Evolutionary conservation across 2,329 filamentous ascomycete genomes (phyloP).

Genomic region (Claviceps lovelessii): DNA sequence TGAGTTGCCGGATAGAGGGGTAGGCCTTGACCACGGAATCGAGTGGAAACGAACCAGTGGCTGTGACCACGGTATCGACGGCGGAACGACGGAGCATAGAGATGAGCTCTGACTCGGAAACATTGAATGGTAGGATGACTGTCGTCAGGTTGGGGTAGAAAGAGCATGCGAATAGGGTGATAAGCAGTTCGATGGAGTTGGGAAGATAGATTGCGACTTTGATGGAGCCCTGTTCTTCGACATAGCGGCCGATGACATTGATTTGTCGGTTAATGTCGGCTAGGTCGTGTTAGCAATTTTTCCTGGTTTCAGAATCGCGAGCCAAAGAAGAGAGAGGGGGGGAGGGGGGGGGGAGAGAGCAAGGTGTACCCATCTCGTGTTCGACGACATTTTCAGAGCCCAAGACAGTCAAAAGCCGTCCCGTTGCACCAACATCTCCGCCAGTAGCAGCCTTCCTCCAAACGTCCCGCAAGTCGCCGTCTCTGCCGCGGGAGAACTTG

Average conservation of each 20-base stretch:
- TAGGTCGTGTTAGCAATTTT: conserved; percentile 11
- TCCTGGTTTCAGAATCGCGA: neutral
- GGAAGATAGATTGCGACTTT: conserved; percentile 81
- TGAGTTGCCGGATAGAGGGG: conserved; percentile 56
- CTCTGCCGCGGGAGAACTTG: conserved; percentile 68
- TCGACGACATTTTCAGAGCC: conserved; percentile 63
- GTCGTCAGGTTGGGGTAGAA: conserved; percentile 71
- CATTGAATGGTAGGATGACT: conserved; percentile 73
- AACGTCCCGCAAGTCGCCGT: conserved; percentile 82
- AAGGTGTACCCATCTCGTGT: conserved; percentile 43
- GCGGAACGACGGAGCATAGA: conserved; percentile 58
- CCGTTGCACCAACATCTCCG: conserved; percentile 51
- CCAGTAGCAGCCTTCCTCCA: conserved; percentile 62
- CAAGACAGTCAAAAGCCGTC: conserved; percentile 63
- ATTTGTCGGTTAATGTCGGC: conserved; percentile 73
- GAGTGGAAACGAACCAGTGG: conserved; percentile 75
- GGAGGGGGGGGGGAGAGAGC: neutral
- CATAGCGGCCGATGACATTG: conserved; percentile 67
- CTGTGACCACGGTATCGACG: conserved; percentile 70
- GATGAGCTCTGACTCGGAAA: conserved; percentile 53
- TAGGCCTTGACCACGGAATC: conserved; percentile 56
- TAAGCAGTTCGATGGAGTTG: conserved; percentile 81
- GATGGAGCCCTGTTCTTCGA: conserved; percentile 55
- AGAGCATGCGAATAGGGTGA: conserved; percentile 69
- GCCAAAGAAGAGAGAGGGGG: too few relatives aligned